Conservation (phyloP, 2,329 filamentous ascomycete genomes). For the Fusarium hainanense region DNA sequence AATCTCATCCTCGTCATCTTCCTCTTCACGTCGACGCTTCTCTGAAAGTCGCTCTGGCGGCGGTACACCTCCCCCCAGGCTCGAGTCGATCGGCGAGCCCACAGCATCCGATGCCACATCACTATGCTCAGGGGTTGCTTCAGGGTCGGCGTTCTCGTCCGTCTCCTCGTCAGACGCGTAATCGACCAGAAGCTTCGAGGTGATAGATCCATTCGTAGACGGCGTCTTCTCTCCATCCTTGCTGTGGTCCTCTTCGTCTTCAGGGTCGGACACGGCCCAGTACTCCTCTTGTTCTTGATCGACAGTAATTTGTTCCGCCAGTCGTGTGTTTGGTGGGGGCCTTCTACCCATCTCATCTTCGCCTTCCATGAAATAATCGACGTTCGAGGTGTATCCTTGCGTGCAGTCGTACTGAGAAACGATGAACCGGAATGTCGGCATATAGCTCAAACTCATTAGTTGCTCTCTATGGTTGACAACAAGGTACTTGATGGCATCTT, state of each 20-base stretch:
- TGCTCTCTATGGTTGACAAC: constrained; percentile 86
- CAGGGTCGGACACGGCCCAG: constrained; percentile 89
- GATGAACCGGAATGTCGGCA: constrained; percentile 84
- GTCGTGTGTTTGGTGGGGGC: constrained; percentile 62
- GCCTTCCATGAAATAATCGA: constrained; percentile 79
- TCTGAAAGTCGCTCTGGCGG: constrained; percentile 84
- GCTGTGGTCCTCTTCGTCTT: constrained; percentile 73
- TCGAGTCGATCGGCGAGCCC: constrained; percentile 46
- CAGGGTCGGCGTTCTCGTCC: constrained; percentile 66
- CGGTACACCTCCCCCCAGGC: constrained; percentile 53
- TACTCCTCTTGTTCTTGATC: constrained; percentile 92
- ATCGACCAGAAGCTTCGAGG: constrained; percentile 82
- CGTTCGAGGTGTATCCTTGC: constrained; percentile 71
- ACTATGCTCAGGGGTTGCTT: constrained; percentile 49
- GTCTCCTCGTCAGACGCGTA: constrained; percentile 93
- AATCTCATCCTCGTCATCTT: constrained; percentile 90
- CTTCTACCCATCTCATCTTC: constrained; percentile 67
- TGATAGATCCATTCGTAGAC: constrained; percentile 69
- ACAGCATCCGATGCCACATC: constrained; percentile 51
- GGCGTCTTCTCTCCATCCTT: constrained; percentile 50
- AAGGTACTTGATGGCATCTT: constrained; percentile 83
- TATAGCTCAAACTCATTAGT: constrained; percentile 79
- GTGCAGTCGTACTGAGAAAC: constrained; percentile 83
- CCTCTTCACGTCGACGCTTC: constrained; percentile 91
- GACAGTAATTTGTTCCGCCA: constrained; percentile 76